Conservation (phyloP, 192 early-diverging fungal species). For the Martensiomyces pterosporus region DNA sequence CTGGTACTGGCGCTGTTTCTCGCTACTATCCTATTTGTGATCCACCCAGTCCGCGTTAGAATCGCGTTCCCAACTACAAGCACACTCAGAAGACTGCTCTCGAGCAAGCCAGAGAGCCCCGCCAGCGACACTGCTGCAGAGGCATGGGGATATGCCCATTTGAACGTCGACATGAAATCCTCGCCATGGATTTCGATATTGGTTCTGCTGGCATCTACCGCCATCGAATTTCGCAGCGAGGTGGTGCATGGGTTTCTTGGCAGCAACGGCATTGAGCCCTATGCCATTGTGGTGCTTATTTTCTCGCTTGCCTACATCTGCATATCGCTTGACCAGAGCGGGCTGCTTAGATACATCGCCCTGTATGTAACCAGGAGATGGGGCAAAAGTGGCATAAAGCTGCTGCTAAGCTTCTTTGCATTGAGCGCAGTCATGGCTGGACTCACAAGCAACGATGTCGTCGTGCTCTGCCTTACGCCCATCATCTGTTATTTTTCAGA, state of each 20-base stretch:
- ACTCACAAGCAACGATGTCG: conserved; percentile 80
- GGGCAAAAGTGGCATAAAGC: conserved; percentile 52
- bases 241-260: conserved; percentile 62
- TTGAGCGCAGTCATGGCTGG: conserved; percentile 69
- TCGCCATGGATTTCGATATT: conserved; percentile 67
- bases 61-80: conserved; percentile 46
- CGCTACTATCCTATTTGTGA: conserved; percentile 56
- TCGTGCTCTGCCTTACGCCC: conserved; percentile 75
- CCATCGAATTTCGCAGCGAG: conserved; percentile 48
- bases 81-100: background rate
- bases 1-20: conserved; percentile 59
- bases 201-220: conserved; percentile 58
- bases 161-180: conserved; percentile 64
- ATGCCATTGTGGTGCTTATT: conserved; percentile 76
- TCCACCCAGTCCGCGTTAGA: conserved; percentile 57
- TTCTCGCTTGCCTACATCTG: conserved; percentile 83
- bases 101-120: no score
- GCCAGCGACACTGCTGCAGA: no score
- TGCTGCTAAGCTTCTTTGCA: conserved; percentile 68
- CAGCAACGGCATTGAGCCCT: conserved; percentile 58
- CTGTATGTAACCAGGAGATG: conserved; percentile 67
- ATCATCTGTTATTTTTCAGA: conserved; percentile 73
- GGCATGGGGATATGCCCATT: conserved; percentile 19
- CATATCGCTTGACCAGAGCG: conserved; percentile 78
- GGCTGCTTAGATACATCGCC: conserved; percentile 71